Conservation (phyloP, 2,329 filamentous ascomycete genomes). For the Aspergillus nomiae region DNA sequence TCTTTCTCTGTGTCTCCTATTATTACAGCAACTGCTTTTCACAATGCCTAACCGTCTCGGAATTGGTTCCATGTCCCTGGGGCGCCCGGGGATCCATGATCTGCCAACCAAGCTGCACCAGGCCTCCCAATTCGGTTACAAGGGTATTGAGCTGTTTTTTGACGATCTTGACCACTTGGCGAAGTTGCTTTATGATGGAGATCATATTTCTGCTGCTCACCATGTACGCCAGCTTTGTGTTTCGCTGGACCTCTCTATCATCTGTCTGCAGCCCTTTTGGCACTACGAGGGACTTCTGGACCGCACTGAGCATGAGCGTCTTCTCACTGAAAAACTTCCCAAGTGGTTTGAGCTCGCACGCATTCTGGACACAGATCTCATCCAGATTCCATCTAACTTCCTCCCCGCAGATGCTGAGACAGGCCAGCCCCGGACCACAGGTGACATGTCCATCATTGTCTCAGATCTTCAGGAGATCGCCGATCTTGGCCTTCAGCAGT, state of each 20-base stretch:
- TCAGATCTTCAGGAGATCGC: conserved; percentile 66
- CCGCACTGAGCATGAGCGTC: conserved; percentile 56
- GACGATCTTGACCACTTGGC: conserved; percentile 38
- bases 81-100: conserved; percentile 70
- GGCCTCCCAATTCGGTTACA: conserved; percentile 52
- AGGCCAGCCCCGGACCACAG: conserved; percentile 47
- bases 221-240: conserved; percentile 53
- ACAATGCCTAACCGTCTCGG: conserved; percentile 50
- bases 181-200: conserved; percentile 23
- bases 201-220: conserved; percentile 27
- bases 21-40: not conserved
- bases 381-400: conserved; percentile 74
- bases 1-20: not conserved
- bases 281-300: conserved; percentile 75
- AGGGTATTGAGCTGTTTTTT: conserved; percentile 41
- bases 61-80: conserved; percentile 77
- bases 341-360: conserved; percentile 70
- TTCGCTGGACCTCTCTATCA: conserved; percentile 32
- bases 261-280: conserved; percentile 73
- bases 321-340: conserved; percentile 62
- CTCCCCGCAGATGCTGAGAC: conserved; percentile 43
- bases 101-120: conserved; percentile 68
- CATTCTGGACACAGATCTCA: conserved; percentile 67
- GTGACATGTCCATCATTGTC: conserved; percentile 59
- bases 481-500: conserved; percentile 63